Conservation (phyloP, 306 rosid genomes). For the Lablab purpureus region DNA sequence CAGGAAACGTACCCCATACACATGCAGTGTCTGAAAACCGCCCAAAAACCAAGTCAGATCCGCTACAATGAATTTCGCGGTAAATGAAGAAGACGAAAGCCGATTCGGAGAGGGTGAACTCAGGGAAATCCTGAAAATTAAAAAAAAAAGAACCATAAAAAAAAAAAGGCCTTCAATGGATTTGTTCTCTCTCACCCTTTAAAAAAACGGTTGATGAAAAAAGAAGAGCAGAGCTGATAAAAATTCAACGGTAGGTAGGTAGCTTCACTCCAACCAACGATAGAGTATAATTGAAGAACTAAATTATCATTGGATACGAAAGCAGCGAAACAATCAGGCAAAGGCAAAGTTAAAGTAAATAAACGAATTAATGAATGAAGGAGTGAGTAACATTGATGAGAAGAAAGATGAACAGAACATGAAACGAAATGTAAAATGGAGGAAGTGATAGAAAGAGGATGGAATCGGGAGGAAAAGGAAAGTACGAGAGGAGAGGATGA, state of each 20-base stretch:
- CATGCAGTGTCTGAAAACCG: constrained; percentile 47
- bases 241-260: constrained; percentile 9
- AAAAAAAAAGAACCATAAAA: too few relatives aligned
- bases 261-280: background rate
- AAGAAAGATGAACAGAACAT: background rate
- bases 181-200: too few relatives aligned
- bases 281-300: background rate
- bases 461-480: background rate
- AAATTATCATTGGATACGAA: background rate
- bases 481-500: constrained; percentile 15
- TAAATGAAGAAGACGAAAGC: background rate
- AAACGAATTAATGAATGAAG: background rate
- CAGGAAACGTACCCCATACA: constrained; percentile 63
- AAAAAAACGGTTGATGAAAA: background rate
- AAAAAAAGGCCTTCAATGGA: background rate
- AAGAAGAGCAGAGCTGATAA: constrained; percentile 1
- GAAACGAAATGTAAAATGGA: background rate
- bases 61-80: background rate
- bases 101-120: background rate
- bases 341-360: background rate
- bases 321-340: background rate
- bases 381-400: background rate
- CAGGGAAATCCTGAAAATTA: background rate
- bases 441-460: background rate
- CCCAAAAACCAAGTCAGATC: constrained; percentile 17